Evolutionary conservation across 805 yeast species (phyloP), one percentile per base, ranked within the genome.

Genomic region (Barnettozyma californica): DNA sequence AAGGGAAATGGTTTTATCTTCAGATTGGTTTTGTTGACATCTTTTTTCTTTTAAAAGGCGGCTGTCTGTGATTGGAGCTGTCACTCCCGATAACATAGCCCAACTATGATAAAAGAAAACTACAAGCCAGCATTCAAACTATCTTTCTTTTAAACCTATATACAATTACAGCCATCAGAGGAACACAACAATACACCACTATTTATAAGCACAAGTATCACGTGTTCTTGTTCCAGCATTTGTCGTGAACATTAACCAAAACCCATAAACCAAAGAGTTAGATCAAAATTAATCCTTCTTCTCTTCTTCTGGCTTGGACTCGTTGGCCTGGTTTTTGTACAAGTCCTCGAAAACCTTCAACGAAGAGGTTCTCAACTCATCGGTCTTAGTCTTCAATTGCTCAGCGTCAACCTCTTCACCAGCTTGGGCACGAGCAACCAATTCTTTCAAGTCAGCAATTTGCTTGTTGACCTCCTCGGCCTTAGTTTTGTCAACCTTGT

Each of bases 301-400:
- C 46, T 54, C 54, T n/a, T 58, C 64, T 51, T 60, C 62, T 48
- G 64, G 58, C 54, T 60, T 60, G 20, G 57, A 43, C 36, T 59
- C 58, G 47, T 50, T 47, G 48, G 54, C 49, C 41, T 49, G 48
- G 58, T 61, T 61, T 51, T 61, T 61, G 64, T 61, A 61, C 47
- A 61, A 48, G 39, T 61, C 65, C 74, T 84, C 91, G 66, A 86
- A 87, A 64, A 85, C 77, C 72, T 84, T 84, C 77, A 87, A 77
- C 27, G 92, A 83, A 62, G 84, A 77, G 62, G 74, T 76, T 75
- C 86, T 89, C 69, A 86, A 76, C 68, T 83, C 90, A 56, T 85
- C 92, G 61, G 87, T 81, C 81, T 85, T 84, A 63, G 81, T 73
- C 79, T 84, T 84, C 71, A 87, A 78, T 53, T 75, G 80, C 58